Evolutionary conservation across 2,329 filamentous ascomycete species (phyloP).

Genomic region (Pseudocercospora cruenta): DNA sequence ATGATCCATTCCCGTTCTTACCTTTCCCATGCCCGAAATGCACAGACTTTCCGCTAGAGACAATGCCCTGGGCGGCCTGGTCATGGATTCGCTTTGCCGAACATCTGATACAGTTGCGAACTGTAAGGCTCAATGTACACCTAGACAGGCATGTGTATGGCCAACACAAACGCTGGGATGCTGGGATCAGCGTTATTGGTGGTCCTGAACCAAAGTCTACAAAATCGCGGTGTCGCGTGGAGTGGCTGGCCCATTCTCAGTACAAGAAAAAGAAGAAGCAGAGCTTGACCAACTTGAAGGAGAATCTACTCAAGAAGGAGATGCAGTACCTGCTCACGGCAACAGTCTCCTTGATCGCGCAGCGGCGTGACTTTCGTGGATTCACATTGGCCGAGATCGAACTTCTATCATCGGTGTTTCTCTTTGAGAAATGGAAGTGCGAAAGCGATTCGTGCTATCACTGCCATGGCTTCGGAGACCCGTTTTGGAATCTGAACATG

Average conservation of each 20-base stretch:
- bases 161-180: neutral
- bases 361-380: neutral
- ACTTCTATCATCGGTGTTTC: neutral
- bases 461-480: neutral
- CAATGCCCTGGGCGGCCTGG: neutral
- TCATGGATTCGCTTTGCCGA: neutral
- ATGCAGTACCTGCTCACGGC: neutral
- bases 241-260: neutral
- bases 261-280: neutral
- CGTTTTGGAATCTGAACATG: neutral
- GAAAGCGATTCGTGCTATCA: neutral
- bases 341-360: neutral
- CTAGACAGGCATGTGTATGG: neutral
- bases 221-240: neutral
- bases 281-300: neutral
- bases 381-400: conserved; percentile 8
- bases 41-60: neutral
- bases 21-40: neutral
- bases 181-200: neutral
- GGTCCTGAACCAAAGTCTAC: neutral
- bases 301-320: neutral
- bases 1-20: neutral
- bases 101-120: neutral
- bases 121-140: neutral
- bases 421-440: conserved; percentile 4